These are phyloP conservation scores for Tricholoma terreum DNA, from an alignment of 768 basidiomycete species.

Conservation along the genomic window DNA sequence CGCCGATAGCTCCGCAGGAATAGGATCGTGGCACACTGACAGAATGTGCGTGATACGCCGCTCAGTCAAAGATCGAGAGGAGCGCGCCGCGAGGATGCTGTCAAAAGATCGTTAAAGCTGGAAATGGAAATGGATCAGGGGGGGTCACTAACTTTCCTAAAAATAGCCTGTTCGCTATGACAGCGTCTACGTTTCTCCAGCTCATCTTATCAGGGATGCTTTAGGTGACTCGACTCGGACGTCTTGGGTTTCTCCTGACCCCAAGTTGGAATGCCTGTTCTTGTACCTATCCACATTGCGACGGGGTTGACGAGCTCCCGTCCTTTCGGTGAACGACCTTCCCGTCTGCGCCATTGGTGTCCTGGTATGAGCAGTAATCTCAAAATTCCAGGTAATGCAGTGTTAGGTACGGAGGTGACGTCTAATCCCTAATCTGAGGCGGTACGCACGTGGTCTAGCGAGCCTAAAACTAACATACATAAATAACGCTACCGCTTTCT, in stretches of 20 bases:
- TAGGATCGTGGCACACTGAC: slow-evolving; percentile 71
- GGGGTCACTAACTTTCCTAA: slow-evolving; percentile 67
- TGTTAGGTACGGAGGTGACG: slow-evolving; percentile 27
- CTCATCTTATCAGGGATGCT: slow-evolving; percentile 34
- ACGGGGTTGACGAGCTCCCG: slow-evolving; percentile 24
- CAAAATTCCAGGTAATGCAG: slow-evolving; percentile 24
- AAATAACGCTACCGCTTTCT: slow-evolving; percentile 17
- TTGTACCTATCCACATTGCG: slow-evolving; percentile 23
- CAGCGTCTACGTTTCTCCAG: slow-evolving; percentile 67
- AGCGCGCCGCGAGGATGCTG: slow-evolving; percentile 69
- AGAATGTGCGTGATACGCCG: slow-evolving; percentile 77
- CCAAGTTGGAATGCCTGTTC: slow-evolving; percentile 10
- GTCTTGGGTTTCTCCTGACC: slow-evolving; percentile 13
- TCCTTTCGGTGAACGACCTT: slow-evolving; percentile 11
- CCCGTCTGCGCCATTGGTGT: slow-evolving; percentile 20
- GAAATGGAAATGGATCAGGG: slow-evolving; percentile 14
- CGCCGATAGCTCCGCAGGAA: slow-evolving; percentile 67
- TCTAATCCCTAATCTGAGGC: slow-evolving; percentile 19
- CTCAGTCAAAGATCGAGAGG: slow-evolving; percentile 68
- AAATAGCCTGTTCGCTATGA: slow-evolving; percentile 64
- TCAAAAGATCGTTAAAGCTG: slow-evolving; percentile 19
- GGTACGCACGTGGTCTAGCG: slow-evolving; percentile 23
- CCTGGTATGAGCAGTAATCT: slow-evolving; percentile 14
- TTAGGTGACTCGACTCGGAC: slow-evolving; percentile 13
- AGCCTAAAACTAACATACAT: slow-evolving; percentile 11